Conservation (phyloP, 108 stramenopile species). For the Pseudonitzschia delicatissima region DNA sequence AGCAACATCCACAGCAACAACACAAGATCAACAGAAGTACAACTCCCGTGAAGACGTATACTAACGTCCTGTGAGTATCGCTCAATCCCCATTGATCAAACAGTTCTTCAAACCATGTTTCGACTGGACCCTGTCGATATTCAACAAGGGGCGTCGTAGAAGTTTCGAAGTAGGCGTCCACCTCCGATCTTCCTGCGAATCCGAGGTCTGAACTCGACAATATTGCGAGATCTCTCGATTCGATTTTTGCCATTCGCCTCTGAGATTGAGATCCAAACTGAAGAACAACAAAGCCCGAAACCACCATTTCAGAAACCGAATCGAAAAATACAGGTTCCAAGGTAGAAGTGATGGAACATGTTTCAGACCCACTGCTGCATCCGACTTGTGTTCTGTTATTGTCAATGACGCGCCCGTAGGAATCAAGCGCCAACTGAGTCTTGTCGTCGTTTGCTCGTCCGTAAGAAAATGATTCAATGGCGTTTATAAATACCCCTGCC, state of each 20-base stretch:
- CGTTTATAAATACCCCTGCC: background rate
- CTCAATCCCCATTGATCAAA: background rate
- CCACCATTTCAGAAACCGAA: background rate
- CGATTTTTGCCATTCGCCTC: background rate
- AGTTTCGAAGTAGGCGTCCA: background rate
- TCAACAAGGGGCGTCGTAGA: background rate
- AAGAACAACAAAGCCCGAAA: background rate
- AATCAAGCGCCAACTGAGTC: slow-evolving; percentile 1
- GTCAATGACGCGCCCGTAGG: background rate
- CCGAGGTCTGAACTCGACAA: background rate
- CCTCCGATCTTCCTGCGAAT: slow-evolving; percentile 12
- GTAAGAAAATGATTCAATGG: background rate
- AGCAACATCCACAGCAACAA: background rate
- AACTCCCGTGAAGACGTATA: background rate
- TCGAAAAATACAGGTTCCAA: slow-evolving; percentile 1
- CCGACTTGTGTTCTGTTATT: background rate
- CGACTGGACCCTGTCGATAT: background rate
- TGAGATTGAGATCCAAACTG: slow-evolving; percentile 1
- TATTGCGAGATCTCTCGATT: background rate
- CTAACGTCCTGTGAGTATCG: background rate
- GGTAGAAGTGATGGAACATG: background rate
- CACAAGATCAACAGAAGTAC: background rate
- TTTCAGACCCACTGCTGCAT: background rate
- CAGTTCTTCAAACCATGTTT: background rate
- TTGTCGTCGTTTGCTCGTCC: background rate